Percentiles rank a stretch among this genome's conserved stretches.
Conservation (phyloP, 2,329 filamentous ascomycete genomes). For the Hypoxylon sp. region DNA sequence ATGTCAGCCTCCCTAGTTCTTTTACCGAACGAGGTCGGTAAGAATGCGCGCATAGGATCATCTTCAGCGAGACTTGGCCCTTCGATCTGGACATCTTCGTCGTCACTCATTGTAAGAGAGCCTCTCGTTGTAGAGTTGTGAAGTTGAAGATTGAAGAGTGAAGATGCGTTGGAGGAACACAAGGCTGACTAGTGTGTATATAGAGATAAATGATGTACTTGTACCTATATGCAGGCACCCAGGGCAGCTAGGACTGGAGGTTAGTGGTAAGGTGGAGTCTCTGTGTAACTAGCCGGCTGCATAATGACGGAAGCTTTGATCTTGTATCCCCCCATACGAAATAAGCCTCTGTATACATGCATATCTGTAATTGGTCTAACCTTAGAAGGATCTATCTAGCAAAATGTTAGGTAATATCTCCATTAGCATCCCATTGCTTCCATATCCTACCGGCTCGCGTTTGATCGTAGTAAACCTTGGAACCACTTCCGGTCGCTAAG, state of each 20-base stretch:
- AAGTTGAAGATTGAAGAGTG: slow-evolving; percentile 10
- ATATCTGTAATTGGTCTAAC: neutral
- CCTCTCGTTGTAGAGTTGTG: neutral
- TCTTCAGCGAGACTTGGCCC: slow-evolving; percentile 67
- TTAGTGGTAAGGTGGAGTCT: slow-evolving; percentile 1
- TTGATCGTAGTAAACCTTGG: neutral
- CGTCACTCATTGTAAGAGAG: slow-evolving; percentile 65
- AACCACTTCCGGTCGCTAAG: slow-evolving; percentile 1
- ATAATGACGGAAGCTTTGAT: slow-evolving; percentile 32
- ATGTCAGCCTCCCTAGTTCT: slow-evolving; percentile 79
- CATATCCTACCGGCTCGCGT: slow-evolving; percentile 6
- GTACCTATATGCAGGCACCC: slow-evolving; percentile 3
- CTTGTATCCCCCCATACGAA: slow-evolving; percentile 8
- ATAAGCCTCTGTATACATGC: slow-evolving; percentile 15
- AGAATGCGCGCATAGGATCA: slow-evolving; percentile 79
- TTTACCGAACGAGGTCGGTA: slow-evolving; percentile 89
- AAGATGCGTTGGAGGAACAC: slow-evolving; percentile 18
- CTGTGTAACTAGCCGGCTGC: slow-evolving; percentile 27
- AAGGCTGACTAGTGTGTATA: slow-evolving; percentile 10
- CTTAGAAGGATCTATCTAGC: slow-evolving; percentile 9
- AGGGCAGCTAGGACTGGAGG: neutral
- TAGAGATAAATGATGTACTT: neutral
- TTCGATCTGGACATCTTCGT: slow-evolving; percentile 70
- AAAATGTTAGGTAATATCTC: slow-evolving; percentile 24
- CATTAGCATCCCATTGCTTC: slow-evolving; percentile 20